A percentile compares a stretch with the other conserved stretches of the same genome.
These are phyloP conservation scores for Leishmania gerbilli DNA, from an alignment of 208 protist species.

Conservation along the genomic window DNA sequence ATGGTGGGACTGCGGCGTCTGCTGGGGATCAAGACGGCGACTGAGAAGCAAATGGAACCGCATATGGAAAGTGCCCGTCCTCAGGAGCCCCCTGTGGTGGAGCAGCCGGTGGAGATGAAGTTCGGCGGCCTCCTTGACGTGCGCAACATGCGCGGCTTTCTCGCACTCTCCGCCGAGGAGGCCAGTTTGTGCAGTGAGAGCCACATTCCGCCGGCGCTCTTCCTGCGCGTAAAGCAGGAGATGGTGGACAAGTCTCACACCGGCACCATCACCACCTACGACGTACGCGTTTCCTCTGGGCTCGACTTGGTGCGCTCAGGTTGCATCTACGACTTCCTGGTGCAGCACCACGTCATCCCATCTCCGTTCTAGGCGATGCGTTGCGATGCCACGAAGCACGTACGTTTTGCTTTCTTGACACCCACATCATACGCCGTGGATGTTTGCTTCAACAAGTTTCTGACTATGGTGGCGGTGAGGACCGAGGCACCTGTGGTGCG, in stretches of 20 bases:
- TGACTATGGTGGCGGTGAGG: neutral
- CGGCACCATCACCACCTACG: slow-evolving; percentile 79
- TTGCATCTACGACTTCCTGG: slow-evolving; percentile 77
- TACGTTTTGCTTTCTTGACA: too few relatives aligned
- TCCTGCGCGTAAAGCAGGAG: slow-evolving; percentile 86
- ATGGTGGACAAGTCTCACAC: slow-evolving; percentile 77
- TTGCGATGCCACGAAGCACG: too few relatives aligned
- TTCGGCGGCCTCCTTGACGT: slow-evolving; percentile 86
- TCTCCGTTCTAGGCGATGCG: slow-evolving; percentile 34
- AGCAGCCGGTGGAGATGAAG: slow-evolving; percentile 55
- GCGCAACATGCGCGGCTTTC: slow-evolving; percentile 81
- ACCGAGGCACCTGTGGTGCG: neutral
- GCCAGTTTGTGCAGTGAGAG: slow-evolving; percentile 79
- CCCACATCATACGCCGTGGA: neutral
- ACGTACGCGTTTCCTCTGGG: slow-evolving; percentile 78
- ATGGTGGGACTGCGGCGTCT: slow-evolving; percentile 85
- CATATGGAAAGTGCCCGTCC: slow-evolving; percentile 21
- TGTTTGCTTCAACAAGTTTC: neutral
- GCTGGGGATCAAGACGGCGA: slow-evolving; percentile 58
- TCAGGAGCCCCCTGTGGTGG: slow-evolving; percentile 12
- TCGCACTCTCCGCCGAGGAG: slow-evolving; percentile 77
- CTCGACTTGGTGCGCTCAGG: slow-evolving; percentile 79
- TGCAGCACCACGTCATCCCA: slow-evolving; percentile 59
- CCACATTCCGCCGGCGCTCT: slow-evolving; percentile 87
- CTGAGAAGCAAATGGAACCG: slow-evolving; percentile 65